A percentile compares a stretch with the other conserved stretches of the same genome.
These are phyloP conservation scores for Lentinus tigrinus DNA, from an alignment of 768 basidiomycete genomes.

Conservation along the genomic window DNA sequence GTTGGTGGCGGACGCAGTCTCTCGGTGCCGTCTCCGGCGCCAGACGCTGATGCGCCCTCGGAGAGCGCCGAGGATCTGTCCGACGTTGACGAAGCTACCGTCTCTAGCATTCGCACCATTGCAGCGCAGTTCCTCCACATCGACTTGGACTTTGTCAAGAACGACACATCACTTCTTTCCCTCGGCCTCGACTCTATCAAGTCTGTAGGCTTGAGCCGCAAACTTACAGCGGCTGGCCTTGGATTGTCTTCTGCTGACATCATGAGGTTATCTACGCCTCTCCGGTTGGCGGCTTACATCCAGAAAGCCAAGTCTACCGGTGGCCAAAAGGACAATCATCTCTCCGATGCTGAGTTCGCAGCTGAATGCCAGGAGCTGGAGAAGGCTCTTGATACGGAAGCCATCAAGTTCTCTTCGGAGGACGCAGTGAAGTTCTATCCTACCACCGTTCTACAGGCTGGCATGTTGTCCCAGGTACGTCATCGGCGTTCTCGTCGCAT, in stretches of 20 bases:
- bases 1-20: background rate
- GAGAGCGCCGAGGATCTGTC: background rate
- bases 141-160: background rate
- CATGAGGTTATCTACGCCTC: conserved; percentile 22
- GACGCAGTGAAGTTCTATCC: conserved; percentile 39
- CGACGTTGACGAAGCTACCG: conserved; percentile 1
- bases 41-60: background rate
- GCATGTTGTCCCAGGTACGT: conserved; percentile 49
- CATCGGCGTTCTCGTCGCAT: too few species aligned
- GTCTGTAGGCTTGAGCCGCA: conserved; percentile 42
- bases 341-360: background rate
- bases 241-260: conserved; percentile 37
- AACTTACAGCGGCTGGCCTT: conserved; percentile 34
- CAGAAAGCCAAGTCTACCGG: background rate
- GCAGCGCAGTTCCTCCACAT: conserved; percentile 15
- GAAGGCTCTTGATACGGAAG: conserved; percentile 9
- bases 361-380: conserved; percentile 6
- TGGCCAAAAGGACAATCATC: background rate
- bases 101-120: conserved; percentile 1
- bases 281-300: conserved; percentile 5
- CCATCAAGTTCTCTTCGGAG: conserved; percentile 24
- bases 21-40: background rate
- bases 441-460: conserved; percentile 44
- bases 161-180: conserved; percentile 38
- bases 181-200: conserved; percentile 49